These are phyloP conservation scores for Exserohilum turcica DNA, from an alignment of 2,329 filamentous ascomycete genomes.

Conservation along the genomic window DNA sequence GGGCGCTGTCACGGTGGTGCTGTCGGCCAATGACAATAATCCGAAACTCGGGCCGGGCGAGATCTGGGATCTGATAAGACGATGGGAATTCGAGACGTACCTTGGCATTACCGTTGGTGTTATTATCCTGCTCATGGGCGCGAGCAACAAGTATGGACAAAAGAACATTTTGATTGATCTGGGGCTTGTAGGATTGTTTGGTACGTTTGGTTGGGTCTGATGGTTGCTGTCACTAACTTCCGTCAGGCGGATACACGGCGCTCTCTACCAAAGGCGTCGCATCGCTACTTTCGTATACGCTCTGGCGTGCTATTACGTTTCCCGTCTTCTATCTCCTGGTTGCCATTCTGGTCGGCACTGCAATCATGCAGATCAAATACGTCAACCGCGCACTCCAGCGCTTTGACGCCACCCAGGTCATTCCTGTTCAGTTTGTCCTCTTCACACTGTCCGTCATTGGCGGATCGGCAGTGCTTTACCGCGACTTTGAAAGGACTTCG, in stretches of 20 bases:
- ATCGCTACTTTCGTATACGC: slow-evolving; percentile 87
- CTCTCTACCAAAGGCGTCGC: slow-evolving; percentile 95
- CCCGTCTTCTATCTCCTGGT: slow-evolving; percentile 90
- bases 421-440: slow-evolving; percentile 94
- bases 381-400: slow-evolving; percentile 87
- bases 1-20: slow-evolving; percentile 88
- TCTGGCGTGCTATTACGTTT: slow-evolving; percentile 87
- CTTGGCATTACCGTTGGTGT: slow-evolving; percentile 74
- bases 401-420: slow-evolving; percentile 97
- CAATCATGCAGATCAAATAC: slow-evolving; percentile 96
- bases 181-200: slow-evolving; percentile 90
- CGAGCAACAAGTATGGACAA: slow-evolving; percentile 81
- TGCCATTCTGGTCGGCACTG: slow-evolving; percentile 77
- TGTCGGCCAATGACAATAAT: slow-evolving; percentile 88
- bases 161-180: slow-evolving; percentile 89
- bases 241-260: slow-evolving; percentile 85
- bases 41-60: slow-evolving; percentile 88
- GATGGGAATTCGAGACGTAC: slow-evolving; percentile 89
- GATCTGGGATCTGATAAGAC: slow-evolving; percentile 86
- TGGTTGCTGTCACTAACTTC: slow-evolving; percentile 18
- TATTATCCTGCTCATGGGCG: slow-evolving; percentile 78
- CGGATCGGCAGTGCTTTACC: slow-evolving; percentile 89
- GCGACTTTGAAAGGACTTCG: slow-evolving; percentile 88
- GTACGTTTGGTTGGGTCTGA: slow-evolving; percentile 54
- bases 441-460: slow-evolving; percentile 96